Conservation (phyloP, 768 basidiomycete species). For the Pulveroboletus sp. region DNA sequence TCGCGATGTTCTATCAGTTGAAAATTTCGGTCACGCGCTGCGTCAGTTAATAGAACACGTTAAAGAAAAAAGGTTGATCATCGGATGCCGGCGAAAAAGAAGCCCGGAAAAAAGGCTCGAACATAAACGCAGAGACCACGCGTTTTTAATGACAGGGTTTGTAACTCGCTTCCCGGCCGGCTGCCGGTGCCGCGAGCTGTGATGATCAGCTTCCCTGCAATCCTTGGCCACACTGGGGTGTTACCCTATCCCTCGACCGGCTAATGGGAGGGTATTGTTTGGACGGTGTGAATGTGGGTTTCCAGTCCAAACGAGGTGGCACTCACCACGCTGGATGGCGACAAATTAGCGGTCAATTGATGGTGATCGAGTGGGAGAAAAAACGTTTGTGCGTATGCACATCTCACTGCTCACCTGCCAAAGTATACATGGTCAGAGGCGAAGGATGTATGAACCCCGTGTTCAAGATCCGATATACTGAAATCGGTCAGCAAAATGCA, state of each 20-base stretch:
- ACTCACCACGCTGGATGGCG: neutral
- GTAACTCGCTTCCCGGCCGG: too few relatives aligned
- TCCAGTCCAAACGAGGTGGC: too few relatives aligned
- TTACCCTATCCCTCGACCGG: neutral
- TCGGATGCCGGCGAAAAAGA: neutral
- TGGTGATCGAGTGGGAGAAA: neutral
- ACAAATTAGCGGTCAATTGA: neutral
- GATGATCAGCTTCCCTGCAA: neutral
- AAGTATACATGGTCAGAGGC: too few relatives aligned
- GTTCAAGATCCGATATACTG: neutral
- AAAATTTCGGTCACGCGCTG: neutral
- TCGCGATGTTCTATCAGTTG: neutral
- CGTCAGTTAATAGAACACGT: too few relatives aligned
- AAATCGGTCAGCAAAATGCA: neutral
- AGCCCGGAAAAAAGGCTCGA: neutral
- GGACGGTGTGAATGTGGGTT: neutral
- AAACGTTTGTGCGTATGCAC: neutral
- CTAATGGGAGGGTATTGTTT: neutral
- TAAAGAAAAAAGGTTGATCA: neutral
- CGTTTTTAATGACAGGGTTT: neutral
- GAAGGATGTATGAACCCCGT: neutral
- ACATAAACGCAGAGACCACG: neutral
- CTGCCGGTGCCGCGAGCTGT: neutral
- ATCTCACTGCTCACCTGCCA: too few relatives aligned
- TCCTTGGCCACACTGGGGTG: neutral